Conservation (phyloP, 2,329 filamentous ascomycete species). For the Neofusicoccum cordaticola region DNA sequence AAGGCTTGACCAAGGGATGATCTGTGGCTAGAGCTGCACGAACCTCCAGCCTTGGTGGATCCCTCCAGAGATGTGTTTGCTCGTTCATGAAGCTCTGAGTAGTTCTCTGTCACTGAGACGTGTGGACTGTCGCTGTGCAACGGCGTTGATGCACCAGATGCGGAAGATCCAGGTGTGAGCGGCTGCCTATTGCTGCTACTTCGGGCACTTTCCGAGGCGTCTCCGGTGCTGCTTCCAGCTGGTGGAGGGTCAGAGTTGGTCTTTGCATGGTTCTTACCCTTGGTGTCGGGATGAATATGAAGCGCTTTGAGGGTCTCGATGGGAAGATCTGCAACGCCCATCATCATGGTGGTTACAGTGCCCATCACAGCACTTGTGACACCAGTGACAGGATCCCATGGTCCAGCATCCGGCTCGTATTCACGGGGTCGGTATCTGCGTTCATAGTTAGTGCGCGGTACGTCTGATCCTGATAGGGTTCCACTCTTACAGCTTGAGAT, state of each 20-base stretch:
- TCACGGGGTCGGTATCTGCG: conserved; percentile 37
- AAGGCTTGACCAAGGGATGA: not conserved
- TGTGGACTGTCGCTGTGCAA: not conserved
- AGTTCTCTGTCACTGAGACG: not conserved
- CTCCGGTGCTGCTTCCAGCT: not conserved
- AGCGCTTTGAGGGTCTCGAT: conserved; percentile 51
- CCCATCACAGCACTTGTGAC: conserved; percentile 75
- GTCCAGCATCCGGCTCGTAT: conserved; percentile 39
- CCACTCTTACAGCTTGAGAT: conserved; percentile 36
- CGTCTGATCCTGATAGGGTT: conserved; percentile 3
- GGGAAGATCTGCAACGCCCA: conserved; percentile 75
- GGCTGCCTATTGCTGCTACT: not conserved
- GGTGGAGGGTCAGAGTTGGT: not conserved
- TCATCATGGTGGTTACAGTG: conserved; percentile 75
- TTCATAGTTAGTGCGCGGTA: conserved; percentile 1
- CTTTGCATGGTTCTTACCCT: not conserved
- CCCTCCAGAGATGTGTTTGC: not conserved
- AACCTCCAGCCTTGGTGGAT: not conserved
- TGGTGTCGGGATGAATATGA: conserved; percentile 42
- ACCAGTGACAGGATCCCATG: conserved; percentile 40
- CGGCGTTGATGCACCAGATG: not conserved
- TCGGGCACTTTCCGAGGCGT: not conserved
- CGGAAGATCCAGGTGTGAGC: not conserved
- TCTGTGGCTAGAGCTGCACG: not conserved
- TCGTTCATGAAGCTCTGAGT: not conserved